Evolutionary conservation across 2,329 filamentous ascomycete species (phyloP).

Genomic region (Paecilomyces sp.): DNA sequence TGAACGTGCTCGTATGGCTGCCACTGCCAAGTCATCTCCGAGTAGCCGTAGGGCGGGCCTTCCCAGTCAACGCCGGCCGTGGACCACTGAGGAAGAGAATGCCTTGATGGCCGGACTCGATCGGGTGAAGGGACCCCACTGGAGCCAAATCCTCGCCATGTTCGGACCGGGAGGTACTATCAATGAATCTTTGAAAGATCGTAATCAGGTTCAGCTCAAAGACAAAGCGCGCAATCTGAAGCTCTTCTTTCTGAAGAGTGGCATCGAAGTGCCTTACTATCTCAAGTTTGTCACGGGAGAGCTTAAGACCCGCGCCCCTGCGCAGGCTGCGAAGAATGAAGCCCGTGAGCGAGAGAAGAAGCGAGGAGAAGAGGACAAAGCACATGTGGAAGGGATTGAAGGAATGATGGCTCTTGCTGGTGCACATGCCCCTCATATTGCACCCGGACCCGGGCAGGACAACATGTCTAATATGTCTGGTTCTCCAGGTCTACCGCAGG

Average conservation of each 20-base stretch:
- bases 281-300: constrained; percentile 83
- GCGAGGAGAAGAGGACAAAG: constrained; percentile 40
- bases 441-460: constrained; percentile 22
- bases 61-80: constrained; percentile 62
- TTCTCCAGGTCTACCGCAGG: constrained; percentile 27
- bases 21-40: constrained; percentile 49
- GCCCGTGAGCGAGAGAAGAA: constrained; percentile 41
- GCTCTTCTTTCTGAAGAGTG: constrained; percentile 84
- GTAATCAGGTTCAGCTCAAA: constrained; percentile 86
- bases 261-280: constrained; percentile 84
- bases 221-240: constrained; percentile 88
- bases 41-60: constrained; percentile 45
- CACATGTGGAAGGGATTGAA: constrained; percentile 41
- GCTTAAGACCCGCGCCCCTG: constrained; percentile 75
- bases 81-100: constrained; percentile 84
- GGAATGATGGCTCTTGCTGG: constrained; percentile 42
- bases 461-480: constrained; percentile 23
- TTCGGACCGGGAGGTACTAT: constrained; percentile 75
- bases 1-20: constrained; percentile 49
- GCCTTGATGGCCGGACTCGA: constrained; percentile 84
- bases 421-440: constrained; percentile 28
- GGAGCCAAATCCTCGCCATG: constrained; percentile 82
- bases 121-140: constrained; percentile 82
- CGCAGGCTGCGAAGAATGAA: constrained; percentile 45
- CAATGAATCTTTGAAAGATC: constrained; percentile 76